A percentile compares a stretch with the other conserved stretches of the same genome.
Evolutionary conservation across 1,139 yeast genomes (phyloP).

Genomic region (Lipomyces yarrowii): DNA sequence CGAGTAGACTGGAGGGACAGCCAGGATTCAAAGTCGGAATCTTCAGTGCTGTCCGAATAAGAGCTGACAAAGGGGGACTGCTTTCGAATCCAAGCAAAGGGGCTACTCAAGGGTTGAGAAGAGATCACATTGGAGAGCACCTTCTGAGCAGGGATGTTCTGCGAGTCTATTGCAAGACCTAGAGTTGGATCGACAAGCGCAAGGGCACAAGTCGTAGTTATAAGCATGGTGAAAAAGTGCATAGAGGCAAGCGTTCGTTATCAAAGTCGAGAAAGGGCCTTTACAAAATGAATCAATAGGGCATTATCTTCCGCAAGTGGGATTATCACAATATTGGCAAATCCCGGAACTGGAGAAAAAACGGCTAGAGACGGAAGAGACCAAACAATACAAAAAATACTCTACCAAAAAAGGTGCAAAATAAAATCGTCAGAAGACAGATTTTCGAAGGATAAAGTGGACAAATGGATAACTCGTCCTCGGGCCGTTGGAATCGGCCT

Average conservation of each 20-base stretch:
- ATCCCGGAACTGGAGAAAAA: background rate
- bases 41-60: background rate
- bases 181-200: background rate
- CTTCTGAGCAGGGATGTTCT: too few species aligned
- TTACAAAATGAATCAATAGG: background rate
- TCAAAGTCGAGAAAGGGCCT: background rate
- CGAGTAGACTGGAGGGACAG: conserved; percentile 14
- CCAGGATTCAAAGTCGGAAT: conserved; percentile 28
- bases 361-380: background rate
- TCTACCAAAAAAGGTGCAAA: background rate
- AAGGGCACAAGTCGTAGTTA: background rate
- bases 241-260: background rate
- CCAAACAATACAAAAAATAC: background rate
- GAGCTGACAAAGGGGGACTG: background rate
- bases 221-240: background rate
- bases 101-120: background rate
- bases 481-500: background rate
- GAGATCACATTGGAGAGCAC: too few species aligned
- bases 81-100: background rate
- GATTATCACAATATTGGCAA: background rate
- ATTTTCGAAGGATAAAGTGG: background rate
- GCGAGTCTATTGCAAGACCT: background rate
- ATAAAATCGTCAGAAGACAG: background rate
- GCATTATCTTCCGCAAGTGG: background rate
- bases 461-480: background rate